Evolutionary conservation across 169 alveolate species (phyloP).

Genomic region (Plasmodium billcollinsi): DNA sequence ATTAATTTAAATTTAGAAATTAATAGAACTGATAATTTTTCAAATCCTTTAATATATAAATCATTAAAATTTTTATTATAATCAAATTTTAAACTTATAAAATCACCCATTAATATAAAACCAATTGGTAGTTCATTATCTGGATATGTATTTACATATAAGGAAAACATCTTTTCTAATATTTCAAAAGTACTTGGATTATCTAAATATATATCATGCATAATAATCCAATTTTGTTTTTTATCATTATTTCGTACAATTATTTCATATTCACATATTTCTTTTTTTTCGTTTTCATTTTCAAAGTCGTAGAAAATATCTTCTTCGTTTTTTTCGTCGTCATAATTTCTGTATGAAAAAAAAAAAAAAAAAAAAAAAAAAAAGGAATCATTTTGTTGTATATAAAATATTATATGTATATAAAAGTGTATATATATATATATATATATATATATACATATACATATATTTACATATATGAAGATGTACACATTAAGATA

Average conservation of each 20-base stretch:
- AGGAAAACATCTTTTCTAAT: conserved; percentile 45
- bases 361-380: neutral
- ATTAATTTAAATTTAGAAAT: conserved; percentile 61
- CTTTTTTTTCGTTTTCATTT: conserved; percentile 59
- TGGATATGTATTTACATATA: conserved; percentile 77
- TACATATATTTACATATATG: neutral
- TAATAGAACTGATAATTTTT: conserved; percentile 40
- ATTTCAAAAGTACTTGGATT: conserved; percentile 53
- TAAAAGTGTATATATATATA: neutral
- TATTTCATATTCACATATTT: conserved; percentile 41
- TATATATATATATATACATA: neutral
- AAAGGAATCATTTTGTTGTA: too few relatives aligned
- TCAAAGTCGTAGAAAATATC: conserved; percentile 56
- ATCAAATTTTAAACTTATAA: conserved; percentile 68
- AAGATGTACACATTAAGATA: neutral
- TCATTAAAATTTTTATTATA: conserved; percentile 44
- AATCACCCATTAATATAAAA: conserved; percentile 85
- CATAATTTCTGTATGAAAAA: conserved; percentile 26
- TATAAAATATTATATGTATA: neutral
- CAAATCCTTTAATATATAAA: conserved; percentile 74
- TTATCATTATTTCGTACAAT: conserved; percentile 40
- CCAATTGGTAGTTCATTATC: conserved; percentile 82
- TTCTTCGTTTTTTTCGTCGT: conserved; percentile 58
- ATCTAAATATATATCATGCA: conserved; percentile 64
- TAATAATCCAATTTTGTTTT: conserved; percentile 51